These are phyloP conservation scores for Pelargonium nanum DNA, from an alignment of 345 rosid species.

Conservation along the genomic window DNA sequence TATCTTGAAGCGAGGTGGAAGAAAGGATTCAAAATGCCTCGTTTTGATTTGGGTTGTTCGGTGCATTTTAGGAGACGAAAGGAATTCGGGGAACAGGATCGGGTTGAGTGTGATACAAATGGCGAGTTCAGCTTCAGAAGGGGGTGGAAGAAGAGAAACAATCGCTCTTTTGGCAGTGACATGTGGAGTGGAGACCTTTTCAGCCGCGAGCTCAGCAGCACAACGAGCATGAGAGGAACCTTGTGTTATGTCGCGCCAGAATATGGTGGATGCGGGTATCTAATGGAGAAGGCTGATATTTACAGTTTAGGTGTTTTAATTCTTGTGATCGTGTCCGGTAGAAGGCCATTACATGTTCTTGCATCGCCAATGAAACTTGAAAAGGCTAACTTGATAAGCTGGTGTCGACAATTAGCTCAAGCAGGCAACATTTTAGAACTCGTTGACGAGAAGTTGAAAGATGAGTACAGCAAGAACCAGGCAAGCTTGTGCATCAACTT, in stretches of 20 bases:
- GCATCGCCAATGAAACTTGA: constrained; percentile 96
- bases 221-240: constrained; percentile 98
- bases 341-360: constrained; percentile 87
- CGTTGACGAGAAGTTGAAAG: constrained; percentile 77
- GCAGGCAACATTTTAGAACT: constrained; percentile 73
- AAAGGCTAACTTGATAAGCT: constrained; percentile 84
- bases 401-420: constrained; percentile 93
- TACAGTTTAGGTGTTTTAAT: constrained; percentile 91
- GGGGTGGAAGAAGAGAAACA: constrained; percentile 58
- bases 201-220: constrained; percentile 95
- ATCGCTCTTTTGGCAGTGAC: constrained; percentile 56
- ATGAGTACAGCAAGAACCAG: constrained; percentile 58
- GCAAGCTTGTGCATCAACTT: constrained; percentile 80
- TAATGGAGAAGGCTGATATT: constrained; percentile 94
- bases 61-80: constrained; percentile 35
- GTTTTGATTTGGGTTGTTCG: constrained; percentile 35
- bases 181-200: constrained; percentile 95
- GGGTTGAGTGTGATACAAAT: constrained; percentile 28
- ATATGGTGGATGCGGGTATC: constrained; percentile 72
- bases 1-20: constrained; percentile 47
- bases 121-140: constrained; percentile 92
- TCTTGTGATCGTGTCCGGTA: constrained; percentile 82
- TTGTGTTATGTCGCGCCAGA: constrained; percentile 94
- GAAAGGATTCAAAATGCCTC: constrained; percentile 46
- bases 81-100: constrained; percentile 28